Evolutionary conservation across 2,329 filamentous ascomycete genomes (phyloP), one percentile per base, ranked within the genome.

Genomic region (Neonectria punicea): DNA sequence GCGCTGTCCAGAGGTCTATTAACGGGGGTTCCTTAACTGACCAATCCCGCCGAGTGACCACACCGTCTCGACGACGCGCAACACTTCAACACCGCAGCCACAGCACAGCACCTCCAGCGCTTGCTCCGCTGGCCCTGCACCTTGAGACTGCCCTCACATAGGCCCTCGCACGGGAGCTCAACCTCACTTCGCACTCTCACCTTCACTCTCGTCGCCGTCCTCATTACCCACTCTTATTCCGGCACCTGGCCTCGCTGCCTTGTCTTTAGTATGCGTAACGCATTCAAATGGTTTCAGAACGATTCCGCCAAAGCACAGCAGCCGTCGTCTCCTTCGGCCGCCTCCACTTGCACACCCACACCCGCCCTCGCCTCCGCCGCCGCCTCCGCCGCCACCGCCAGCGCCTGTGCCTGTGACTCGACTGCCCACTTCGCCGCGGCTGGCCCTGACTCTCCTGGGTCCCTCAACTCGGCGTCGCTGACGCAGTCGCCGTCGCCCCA

Each of bases 401-500:
- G 69, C 63, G 67, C 68, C 59, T 22, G 44, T 62, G 62, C 58
- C 68, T 67, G 70, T 68, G 69, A 73, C 73, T 72, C 66, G 67
- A 66, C 58, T 69, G 63, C 62, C 67, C 68, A 71, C 70, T 68
- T 72, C 67, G 65, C 66, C 72, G 64, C 72, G 68, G 66, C 70
- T 69, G 69, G 70, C 67, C 72, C 75, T 72, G 76, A 76, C 70
- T 78, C 77, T 70, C 75, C 76, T 68, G 76, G 72, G 65, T 77
- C 76, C 60, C 73, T 78, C 69, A 75, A 73, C 69, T 79, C 76
- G 65, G 71, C 68, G 64, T 77, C 77, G 67, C 73, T 76, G 71
- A 78, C 77, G 69, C 77, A 76, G 69, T 77, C 76, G 65, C 75
- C 77, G 63, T 79, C 78, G 71, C 77, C 77, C 70, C 77, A 79